Base-by-base conservation (phyloP, 164 flowering plant species). In the Dillenia suffruticosa region DNA sequence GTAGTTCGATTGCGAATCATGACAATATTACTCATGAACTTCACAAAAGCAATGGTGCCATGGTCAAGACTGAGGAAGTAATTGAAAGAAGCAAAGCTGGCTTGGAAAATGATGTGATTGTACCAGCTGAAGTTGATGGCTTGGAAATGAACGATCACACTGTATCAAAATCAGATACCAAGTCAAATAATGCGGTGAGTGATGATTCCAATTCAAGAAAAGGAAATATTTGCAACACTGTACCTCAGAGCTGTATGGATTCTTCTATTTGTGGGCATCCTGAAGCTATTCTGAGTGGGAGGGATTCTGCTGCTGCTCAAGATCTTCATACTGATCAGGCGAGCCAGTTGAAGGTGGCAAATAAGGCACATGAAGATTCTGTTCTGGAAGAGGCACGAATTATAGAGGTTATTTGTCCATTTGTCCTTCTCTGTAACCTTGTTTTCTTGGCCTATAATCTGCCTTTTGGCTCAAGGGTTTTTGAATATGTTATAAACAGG, bases 341-440 rank as follows among this genome's bases (percentile, higher is more conserved):
- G 32, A 57, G 56, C 46, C 61, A 63, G 17, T 49, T 63, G 43
- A 76, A 78, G 59, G 11, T 77, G 59, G 51, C 66, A 12, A 73
- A 70, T 59, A 82, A 79, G 76, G 79, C 74, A 58, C 82, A 73
- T 66, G 98, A 95, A 72, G 94, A 90, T 68, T 84, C 82, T 46
- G 68, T 90, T 58, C 65, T 92, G 76, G 83, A 89, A 72, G 92
- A 95, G 77, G 99, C 97, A 40, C 78, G 79, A 10, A 76, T 69
- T 61, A 86, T 92, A 65, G 84, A 90, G 94, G 99, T 95, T 61
- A 40, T 44, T 67, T 53, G 55, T 44, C 59, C 17, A 22, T 32
- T 16, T 56, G 5, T 53, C 51, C 26, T 54, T 5, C 22, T 47
- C 54, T 43, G 32, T 59, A 61, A 19, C 68, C 6, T 57, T 22